Base-by-base conservation (phyloP, 2,329 filamentous ascomycete species). In the Metarhizium brunneum region DNA sequence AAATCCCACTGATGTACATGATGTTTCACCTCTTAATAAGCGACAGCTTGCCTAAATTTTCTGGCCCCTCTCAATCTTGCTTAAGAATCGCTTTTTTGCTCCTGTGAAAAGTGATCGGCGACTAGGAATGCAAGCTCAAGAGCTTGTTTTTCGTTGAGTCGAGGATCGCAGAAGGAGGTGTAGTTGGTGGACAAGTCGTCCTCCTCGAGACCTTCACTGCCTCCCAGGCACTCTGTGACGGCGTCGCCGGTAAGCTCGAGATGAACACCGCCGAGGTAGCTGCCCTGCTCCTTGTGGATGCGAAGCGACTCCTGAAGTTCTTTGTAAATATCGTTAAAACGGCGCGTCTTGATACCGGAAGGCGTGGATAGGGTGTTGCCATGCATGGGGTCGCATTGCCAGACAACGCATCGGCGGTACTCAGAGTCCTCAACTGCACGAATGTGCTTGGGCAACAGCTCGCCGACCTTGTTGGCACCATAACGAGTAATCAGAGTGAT, bases 351-450 rank as follows among this genome's bases (percentile, higher is more conserved):
- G 74, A 96, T 83, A 30, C 91, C 91, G 0, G 81, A 76, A 0
- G 83, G 80, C 0, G 89, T 92, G 20, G 82, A 80, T 47, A 79
- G 74, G 42, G 84, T 87, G 72, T 87, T 87, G 59, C 94, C 94
- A 73, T 99, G 94, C 94, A 99, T 99, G 25, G 94, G 94, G 72
- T 99, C 94, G 73, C 92, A 97, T 74, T 97, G 94, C 92, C 92
- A 97, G 63, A 96, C 90, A 4, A 95, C 90, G 25, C 71, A 73
- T 52, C 76, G 71, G 50, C 70, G 70, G 71, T 83, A 84, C 71
- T 85, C 90, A 56, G 88, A 92, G 63, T 79, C 79, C 69, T 94
- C 87, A 30, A 99, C 92, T 42, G 90, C 90, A 62, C 87, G 84
- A 68, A 99, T 97, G 71, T 97, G 94, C 8, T 76, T 78, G 0